Conservation (phyloP, 192 early-diverging fungal species). For the Geranomyces michiganensis region DNA sequence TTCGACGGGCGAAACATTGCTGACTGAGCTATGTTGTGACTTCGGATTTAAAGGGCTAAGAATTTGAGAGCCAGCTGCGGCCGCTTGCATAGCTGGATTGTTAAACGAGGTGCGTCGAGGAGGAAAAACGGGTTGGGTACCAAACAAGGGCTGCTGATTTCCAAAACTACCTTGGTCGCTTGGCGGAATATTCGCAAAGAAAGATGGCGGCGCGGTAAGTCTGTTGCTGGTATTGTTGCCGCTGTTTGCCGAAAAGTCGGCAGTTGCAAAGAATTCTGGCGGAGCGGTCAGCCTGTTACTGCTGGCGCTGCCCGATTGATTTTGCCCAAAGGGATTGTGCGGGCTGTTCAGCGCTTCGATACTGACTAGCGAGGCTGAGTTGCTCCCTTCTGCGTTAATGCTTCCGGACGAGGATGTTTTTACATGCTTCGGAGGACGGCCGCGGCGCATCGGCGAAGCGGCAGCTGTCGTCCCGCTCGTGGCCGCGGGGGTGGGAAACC, state of each 20-base stretch:
- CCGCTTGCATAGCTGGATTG: neutral
- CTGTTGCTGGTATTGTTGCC: neutral
- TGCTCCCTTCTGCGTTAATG: neutral
- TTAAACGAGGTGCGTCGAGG: too few species aligned
- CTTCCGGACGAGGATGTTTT: slow-evolving; percentile 29
- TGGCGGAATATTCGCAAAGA: slow-evolving; percentile 5
- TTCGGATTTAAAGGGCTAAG: neutral
- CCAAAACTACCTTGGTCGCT: neutral
- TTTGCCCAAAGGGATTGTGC: slow-evolving; percentile 18
- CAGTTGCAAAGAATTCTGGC: slow-evolving; percentile 16
- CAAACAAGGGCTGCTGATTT: neutral
- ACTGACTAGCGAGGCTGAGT: neutral
- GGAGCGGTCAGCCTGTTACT: slow-evolving; percentile 23
- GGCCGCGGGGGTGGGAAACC: too few species aligned
- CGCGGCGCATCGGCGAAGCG: slow-evolving; percentile 83
- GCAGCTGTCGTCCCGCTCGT: neutral
- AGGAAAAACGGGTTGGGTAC: too few species aligned
- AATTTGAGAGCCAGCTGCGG: neutral
- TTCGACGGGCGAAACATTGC: neutral
- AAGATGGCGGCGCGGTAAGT: slow-evolving; percentile 17
- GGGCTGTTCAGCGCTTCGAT: neutral
- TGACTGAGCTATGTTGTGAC: neutral
- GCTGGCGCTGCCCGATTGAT: neutral
- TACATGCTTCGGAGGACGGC: slow-evolving; percentile 64
- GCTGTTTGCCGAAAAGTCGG: slow-evolving; percentile 3